Evolutionary conservation across 106 monocot species (phyloP), one percentile per base, ranked within the genome.

Genomic region (Agapanthus africanus): DNA sequence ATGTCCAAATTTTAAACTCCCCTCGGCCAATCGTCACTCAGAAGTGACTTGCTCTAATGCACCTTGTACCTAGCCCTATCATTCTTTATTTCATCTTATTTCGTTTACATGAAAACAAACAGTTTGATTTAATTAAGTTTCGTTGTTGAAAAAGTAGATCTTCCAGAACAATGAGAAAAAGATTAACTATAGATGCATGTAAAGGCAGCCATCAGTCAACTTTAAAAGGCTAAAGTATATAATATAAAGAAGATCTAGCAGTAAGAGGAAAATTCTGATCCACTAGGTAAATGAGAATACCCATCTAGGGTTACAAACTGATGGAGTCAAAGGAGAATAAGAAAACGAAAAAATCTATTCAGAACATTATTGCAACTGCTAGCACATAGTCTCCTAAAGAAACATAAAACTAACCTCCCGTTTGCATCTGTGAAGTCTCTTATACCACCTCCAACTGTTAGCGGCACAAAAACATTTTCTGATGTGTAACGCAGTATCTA

Each of bases 361-460:
- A 35, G n/a, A 35, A 62, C 19, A 19, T n/a, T 7, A 34, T 19
- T 62, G 1, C 7, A 28, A n/a, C 18, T 35, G 21, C n/a, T 36
- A 33, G 23, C n/a, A 54, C 52, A 57, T n/a, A 64, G 11, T 64
- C 38, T 10, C 23, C 25, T 59, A 7, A 40, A 67, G 23, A 56
- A 40, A 10, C 14, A 57, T 47, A 56, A 61, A 8, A 40, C 39
- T 57, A 34, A 93, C 97, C 97, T 93, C 63, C 92, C 97, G 84
- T 99, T 99, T 38, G 73, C 92, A 81, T 99, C 97, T 41, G 82
- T 93, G 73, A 93, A 99, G 67, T 99, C 92, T 79, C 93, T 82
- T 72, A 99, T 99, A 66, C 97, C 97, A 78, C 97, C 97, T 71
- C 97, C 97, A 71, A 99, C 97, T 40, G 92, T 92, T 66, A 99